Evolutionary conservation across 148 eudicot genomes (phyloP), one percentile per base, ranked within the genome.

Genomic region (Arbutus unedo): DNA sequence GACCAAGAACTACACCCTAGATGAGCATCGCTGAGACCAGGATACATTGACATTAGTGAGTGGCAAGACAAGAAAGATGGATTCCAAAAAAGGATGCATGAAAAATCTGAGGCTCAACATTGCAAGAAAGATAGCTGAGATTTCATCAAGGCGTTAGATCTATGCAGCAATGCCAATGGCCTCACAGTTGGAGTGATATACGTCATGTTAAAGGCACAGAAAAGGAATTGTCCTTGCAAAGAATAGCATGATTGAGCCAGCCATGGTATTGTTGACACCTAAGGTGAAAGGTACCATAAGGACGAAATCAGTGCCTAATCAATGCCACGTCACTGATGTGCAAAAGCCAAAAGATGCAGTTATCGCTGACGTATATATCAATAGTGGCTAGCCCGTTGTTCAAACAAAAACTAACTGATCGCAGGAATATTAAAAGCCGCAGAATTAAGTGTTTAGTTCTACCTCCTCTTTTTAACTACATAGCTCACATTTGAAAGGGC

Each of bases 331-430:
- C 71, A 66, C 18, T 11, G 15, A 38, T 16, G 3, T 15, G 74
- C 74, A 70, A 41, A 70, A 70, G 74, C 74, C 74, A 15, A 15
- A 70, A 70, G 43, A 6, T 48, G 47, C 74, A 38, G 74, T 25
- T 43, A 41, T 70, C 41, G 45, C 48, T 70, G 54, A 18, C 18
- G 51, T 8, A 19, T 66, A 4, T 66, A 10, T 2, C 71, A 1
- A 38, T 25, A 31, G 43, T 66, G 71, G 71, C 71, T 31, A 66
- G 6, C 71, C 14, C 15, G 4, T 66, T 16, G 0, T 31, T 1
- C 71, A 23, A 66, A 66, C 71, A 66, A 43, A 25, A n/a, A 10
- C 71, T 66, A 66, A 66, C 41, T 8, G 64, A 59, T 7, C 21
- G 66, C 6, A 6, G 43, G 11, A 2, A 25, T 66, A 15, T 66